A percentile compares a stretch with the other conserved stretches of the same genome.
Evolutionary conservation across 163 green algal genomes (phyloP).

Genomic region (Scenedesmus sp.): DNA sequence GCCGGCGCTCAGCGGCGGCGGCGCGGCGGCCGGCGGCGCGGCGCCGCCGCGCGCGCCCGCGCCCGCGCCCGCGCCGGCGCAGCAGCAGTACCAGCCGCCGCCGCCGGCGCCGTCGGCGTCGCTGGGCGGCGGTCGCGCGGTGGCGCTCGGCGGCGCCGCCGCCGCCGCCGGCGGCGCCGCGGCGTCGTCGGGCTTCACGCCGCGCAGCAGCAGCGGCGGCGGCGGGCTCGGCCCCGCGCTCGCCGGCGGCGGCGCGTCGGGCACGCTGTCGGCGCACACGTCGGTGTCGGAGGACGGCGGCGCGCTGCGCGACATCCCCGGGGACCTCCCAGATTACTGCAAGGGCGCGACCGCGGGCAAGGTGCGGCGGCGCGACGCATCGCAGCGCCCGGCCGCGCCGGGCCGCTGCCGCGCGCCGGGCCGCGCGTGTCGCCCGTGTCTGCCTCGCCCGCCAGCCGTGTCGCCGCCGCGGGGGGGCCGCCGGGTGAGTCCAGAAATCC

Average conservation of each 20-base stretch:
- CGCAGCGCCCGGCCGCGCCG: not conserved
- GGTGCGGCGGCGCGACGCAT: conserved; percentile 28
- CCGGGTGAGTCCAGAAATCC: conserved; percentile 80
- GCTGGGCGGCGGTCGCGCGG: no score
- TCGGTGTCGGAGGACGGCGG: not conserved
- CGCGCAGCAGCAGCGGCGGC: no score
- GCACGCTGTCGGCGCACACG: not conserved
- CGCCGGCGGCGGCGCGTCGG: not conserved
- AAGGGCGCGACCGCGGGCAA: conserved; percentile 43
- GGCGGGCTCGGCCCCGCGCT: not conserved
- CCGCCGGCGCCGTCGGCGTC: conserved; percentile 1
- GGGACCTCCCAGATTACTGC: conserved; percentile 45
- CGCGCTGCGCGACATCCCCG: conserved; percentile 14
- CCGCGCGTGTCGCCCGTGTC: not conserved
- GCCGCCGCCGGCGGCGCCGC: conserved; percentile 3
- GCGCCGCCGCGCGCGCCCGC: not conserved
- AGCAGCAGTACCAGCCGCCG: conserved; percentile 6
- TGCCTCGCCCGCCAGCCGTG: no score
- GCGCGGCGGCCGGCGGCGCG: not conserved
- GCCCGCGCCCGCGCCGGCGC: not conserved
- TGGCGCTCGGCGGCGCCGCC: not conserved
- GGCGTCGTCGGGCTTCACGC: conserved; percentile 7
- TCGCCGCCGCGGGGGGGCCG: no score
- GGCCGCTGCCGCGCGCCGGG: not conserved
- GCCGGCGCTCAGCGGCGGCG: not conserved